Evolutionary conservation across 192 early-diverging fungal species (phyloP).

Genomic region (Dimargaris verticillata): DNA sequence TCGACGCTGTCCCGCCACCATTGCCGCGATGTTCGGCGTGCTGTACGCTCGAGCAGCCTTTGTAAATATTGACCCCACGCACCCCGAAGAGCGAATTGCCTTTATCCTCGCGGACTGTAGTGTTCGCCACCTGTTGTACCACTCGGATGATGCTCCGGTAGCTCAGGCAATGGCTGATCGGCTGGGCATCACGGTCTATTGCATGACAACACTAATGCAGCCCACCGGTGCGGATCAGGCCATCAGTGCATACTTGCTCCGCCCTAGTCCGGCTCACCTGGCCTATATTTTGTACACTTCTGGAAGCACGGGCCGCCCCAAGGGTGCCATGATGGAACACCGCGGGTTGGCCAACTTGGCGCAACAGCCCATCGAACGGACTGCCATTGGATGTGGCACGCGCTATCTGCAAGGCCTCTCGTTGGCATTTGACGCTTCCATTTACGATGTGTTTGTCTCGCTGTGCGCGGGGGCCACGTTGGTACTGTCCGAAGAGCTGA

Average conservation of each 20-base stretch:
- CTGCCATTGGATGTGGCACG: no score
- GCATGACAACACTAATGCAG: not conserved
- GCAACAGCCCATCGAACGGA: not conserved
- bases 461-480: conserved; percentile 7
- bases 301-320: conserved; percentile 4
- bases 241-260: not conserved
- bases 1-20: not conserved
- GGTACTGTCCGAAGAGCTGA: not conserved
- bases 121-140: not conserved
- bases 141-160: not conserved
- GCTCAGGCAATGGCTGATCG: not conserved
- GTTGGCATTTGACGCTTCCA: not conserved
- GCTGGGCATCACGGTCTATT: not conserved
- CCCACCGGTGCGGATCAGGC: not conserved
- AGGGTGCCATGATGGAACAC: not conserved
- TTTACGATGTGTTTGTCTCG: not conserved
- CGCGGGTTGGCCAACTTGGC: not conserved
- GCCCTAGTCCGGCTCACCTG: not conserved
- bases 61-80: not conserved
- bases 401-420: not conserved
- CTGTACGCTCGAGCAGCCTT: not conserved
- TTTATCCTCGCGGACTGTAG: conserved; percentile 2
- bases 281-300: conserved; percentile 7
- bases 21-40: not conserved
- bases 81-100: not conserved